These are phyloP conservation scores for Candida cerambycidarum DNA, from an alignment of 805 yeast species.

Conservation along the genomic window DNA sequence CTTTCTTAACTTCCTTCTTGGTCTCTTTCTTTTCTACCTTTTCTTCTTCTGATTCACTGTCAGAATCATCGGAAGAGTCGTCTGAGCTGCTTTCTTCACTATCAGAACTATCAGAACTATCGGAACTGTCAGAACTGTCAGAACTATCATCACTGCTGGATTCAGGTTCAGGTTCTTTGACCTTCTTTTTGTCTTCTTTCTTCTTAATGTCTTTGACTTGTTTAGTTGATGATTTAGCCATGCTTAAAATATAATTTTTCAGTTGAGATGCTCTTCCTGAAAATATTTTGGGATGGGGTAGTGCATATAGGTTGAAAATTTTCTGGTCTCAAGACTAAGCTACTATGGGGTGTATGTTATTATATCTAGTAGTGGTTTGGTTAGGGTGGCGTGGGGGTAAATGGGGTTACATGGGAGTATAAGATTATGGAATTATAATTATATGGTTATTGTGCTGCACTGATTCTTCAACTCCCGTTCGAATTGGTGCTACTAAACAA, in stretches of 20 bases:
- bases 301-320: conserved; percentile 4
- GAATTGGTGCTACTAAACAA: no score
- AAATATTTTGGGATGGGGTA: conserved; percentile 2
- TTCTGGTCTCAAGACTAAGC: no score
- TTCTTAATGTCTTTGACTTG: conserved; percentile 13
- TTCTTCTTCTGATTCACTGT: conserved; percentile 17
- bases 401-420: no score
- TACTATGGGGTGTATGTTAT: no score
- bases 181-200: conserved; percentile 28
- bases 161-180: conserved; percentile 20
- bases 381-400: no score
- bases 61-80: conserved; percentile 17
- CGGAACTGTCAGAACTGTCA: conserved; percentile 19
- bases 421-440: no score
- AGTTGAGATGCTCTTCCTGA: conserved; percentile 10
- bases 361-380: no score
- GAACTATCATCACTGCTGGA: conserved; percentile 9
- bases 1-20: not conserved
- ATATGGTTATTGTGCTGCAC: no score
- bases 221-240: conserved; percentile 41
- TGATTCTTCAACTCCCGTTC: no score
- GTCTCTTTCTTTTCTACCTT: conserved; percentile 8
- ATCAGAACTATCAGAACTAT: conserved; percentile 23
- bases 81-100: conserved; percentile 35
- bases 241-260: conserved; percentile 16